Base-by-base conservation (phyloP, 768 basidiomycete species). In the Heimioporus sp. region DNA sequence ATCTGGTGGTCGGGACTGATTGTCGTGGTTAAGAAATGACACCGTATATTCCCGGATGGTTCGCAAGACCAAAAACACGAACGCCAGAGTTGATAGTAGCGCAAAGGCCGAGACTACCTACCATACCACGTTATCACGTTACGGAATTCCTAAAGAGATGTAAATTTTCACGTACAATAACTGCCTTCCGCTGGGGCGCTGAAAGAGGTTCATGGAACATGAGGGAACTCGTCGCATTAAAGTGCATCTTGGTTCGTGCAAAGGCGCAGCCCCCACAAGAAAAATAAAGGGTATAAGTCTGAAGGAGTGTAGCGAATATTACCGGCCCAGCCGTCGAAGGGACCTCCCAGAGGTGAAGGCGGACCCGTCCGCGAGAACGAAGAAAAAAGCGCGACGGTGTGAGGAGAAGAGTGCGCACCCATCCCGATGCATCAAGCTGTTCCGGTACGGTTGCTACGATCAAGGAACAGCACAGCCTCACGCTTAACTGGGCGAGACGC, bases 101-200 rank as follows among this genome's bases (percentile, higher is more conserved):
- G 84, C 80, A 59, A 86, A 81, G 19, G 71, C 67, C 51, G 78
- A 75, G 52, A 82, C 74, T 48, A 74, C 73, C 72, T 76, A 51
- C 2, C 28, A 43, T 10, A 28, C 5, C 35, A 36, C 15, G 15
- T 53, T 30, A 43, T 42, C 8, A 47, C 12, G 11, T 31, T 34
- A 21, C 9, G 32, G n/a, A n/a, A 31, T 37, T 37, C 10, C 4
- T 20, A n/a, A 31, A 34, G 1, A 11, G 17, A 45, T 15, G n/a
- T 5, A 24, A 36, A 20, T 24, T 19, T 19, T 24, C 16, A 65
- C 67, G 60, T 34, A 68, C 67, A 28, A 57, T 52, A 39, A 45
- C 48, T 45, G 56, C 62, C 2, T 45, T 43, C 41, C 55, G 52
- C 38, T 59, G 54, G 10, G 45, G 41, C 35, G 51, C 32, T 13